These are phyloP conservation scores for Tripterygium wilfordii DNA, from an alignment of 177 flowering plant genomes.

Conservation along the genomic window DNA sequence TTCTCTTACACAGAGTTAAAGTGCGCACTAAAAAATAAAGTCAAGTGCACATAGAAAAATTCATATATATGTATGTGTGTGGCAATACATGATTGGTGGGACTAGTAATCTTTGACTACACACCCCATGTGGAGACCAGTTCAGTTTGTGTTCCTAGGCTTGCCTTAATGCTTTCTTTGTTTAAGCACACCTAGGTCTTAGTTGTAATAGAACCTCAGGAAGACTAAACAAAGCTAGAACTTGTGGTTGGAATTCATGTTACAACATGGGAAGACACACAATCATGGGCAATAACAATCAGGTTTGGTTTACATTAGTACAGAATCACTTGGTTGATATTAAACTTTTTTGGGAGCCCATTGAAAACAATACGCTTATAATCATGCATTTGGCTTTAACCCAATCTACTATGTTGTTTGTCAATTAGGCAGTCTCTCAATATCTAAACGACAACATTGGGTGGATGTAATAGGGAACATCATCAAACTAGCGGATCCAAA, in stretches of 20 bases:
- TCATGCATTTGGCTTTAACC: too few species aligned
- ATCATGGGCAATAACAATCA: conserved; percentile 8
- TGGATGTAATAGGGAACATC: conserved; percentile 1
- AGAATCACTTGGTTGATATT: too few species aligned
- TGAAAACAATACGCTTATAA: too few species aligned
- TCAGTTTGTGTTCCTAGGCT: conserved; percentile 14
- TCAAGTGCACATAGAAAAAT: neutral
- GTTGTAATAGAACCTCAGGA: conserved; percentile 1
- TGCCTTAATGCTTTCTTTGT: too few species aligned
- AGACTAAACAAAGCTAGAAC: conserved; percentile 1
- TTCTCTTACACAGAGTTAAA: neutral
- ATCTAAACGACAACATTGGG: conserved; percentile 5
- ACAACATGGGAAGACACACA: conserved; percentile 24
- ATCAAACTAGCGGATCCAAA: too few species aligned
- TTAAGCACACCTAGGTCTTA: neutral
- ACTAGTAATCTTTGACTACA: conserved; percentile 2
- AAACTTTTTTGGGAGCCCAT: too few species aligned
- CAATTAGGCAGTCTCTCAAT: conserved; percentile 6
- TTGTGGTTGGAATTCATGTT: conserved; percentile 10
- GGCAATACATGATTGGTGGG: conserved; percentile 14
- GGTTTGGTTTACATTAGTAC: neutral
- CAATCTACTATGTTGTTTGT: conserved; percentile 9
- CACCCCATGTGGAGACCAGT: conserved; percentile 36
- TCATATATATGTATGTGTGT: neutral
- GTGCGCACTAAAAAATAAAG: neutral